These are phyloP conservation scores for Globisporangium mamillatum DNA, from an alignment of 352 stramenopile species.

Conservation along the genomic window DNA sequence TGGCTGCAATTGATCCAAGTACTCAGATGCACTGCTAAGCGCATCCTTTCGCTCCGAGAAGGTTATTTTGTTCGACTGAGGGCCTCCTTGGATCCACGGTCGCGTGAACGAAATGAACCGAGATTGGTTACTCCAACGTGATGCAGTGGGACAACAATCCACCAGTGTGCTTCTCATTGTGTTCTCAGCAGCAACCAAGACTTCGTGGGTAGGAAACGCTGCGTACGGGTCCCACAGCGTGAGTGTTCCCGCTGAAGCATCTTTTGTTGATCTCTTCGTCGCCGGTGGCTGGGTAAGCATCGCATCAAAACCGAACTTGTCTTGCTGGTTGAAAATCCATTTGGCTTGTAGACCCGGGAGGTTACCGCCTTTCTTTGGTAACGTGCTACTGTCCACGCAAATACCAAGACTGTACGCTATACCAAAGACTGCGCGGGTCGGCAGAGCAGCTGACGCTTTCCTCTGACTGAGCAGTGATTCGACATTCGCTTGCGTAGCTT, in stretches of 20 bases:
- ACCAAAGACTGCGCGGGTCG: slow-evolving; percentile 25
- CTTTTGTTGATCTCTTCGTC: slow-evolving; percentile 17
- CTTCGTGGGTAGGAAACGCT: slow-evolving; percentile 42
- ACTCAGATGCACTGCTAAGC: background rate
- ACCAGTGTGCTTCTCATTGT: background rate
- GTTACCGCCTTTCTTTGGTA: slow-evolving; percentile 2
- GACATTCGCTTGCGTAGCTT: slow-evolving; percentile 42
- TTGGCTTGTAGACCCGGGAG: slow-evolving; percentile 11
- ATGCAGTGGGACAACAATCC: slow-evolving; percentile 7
- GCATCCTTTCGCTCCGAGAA: background rate
- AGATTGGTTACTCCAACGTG: slow-evolving; percentile 3
- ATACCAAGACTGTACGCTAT: slow-evolving; percentile 30
- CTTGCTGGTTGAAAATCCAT: slow-evolving; percentile 41
- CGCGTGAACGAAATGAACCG: slow-evolving; percentile 13
- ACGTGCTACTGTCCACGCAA: slow-evolving; percentile 18
- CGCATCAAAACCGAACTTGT: slow-evolving; percentile 46
- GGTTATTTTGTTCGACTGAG: background rate
- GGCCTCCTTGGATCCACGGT: background rate
- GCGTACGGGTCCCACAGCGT: slow-evolving; percentile 48
- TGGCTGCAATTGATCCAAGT: slow-evolving; percentile 28
- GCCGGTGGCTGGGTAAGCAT: slow-evolving; percentile 24
- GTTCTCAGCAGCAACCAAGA: slow-evolving; percentile 20
- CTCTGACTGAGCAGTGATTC: slow-evolving; percentile 10
- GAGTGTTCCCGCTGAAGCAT: slow-evolving; percentile 16
- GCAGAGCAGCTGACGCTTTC: background rate